Evolutionary conservation across 345 rosid species (phyloP).

Genomic region (Geranium rotundifolium): DNA sequence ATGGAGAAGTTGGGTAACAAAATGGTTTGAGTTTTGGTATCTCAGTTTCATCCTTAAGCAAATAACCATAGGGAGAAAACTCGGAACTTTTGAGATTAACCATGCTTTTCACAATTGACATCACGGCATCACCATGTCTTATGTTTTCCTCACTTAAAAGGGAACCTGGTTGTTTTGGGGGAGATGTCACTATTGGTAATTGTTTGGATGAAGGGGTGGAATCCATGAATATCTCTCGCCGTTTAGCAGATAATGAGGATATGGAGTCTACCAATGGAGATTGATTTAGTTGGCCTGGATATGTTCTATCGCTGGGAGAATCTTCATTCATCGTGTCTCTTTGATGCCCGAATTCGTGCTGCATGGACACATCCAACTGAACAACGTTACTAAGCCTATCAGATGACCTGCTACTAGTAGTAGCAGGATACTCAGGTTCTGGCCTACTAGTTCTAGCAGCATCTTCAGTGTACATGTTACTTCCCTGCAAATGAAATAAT

Average conservation of each 20-base stretch:
- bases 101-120: constrained; percentile 33
- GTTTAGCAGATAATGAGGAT: constrained; percentile 25
- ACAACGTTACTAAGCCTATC: constrained; percentile 14
- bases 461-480: constrained; percentile 6
- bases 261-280: constrained; percentile 28
- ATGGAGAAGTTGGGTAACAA: constrained; percentile 24
- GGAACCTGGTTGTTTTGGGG: constrained; percentile 33
- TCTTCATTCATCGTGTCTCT: constrained; percentile 13
- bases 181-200: constrained; percentile 41
- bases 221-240: constrained; percentile 16
- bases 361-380: constrained; percentile 11
- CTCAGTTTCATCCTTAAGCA: constrained; percentile 37
- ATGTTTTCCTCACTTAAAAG: constrained; percentile 30
- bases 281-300: constrained; percentile 10
- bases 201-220: constrained; percentile 21
- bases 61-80: constrained; percentile 28
- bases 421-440: constrained; percentile 14
- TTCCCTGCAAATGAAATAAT: constrained; percentile 22
- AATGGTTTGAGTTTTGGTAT: constrained; percentile 33
- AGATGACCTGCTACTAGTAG: constrained; percentile 7
- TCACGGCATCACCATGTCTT: constrained; percentile 23
- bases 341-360: constrained; percentile 24
- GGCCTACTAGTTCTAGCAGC: constrained; percentile 7
- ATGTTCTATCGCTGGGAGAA: constrained; percentile 7
- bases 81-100: constrained; percentile 30